Conservation (phyloP, 441 rosid genomes). For the Gossypium gossypioides region DNA sequence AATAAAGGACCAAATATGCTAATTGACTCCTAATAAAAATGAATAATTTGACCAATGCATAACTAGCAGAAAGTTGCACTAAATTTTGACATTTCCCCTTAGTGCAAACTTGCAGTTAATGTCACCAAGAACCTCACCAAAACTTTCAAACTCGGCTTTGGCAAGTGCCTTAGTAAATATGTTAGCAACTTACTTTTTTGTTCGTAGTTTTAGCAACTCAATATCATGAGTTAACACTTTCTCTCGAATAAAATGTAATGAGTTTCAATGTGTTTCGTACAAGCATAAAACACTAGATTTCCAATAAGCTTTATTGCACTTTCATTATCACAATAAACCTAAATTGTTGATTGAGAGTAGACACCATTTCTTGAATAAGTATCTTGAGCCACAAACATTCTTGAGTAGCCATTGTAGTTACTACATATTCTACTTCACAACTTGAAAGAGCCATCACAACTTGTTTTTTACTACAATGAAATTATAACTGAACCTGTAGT, state of each 20-base stretch:
- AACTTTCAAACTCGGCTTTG: not conserved
- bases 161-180: not conserved
- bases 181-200: not conserved
- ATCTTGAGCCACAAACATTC: not conserved
- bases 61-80: not conserved
- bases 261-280: not conserved
- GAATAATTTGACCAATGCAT: not conserved
- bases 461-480: not conserved
- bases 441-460: not conserved
- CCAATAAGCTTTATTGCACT: not conserved
- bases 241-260: not conserved
- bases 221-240: not conserved
- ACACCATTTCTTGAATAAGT: not conserved
- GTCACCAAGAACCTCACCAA: not conserved
- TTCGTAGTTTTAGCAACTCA: not conserved
- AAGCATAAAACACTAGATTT: not conserved
- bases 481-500: not conserved
- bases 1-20: not conserved
- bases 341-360: not conserved
- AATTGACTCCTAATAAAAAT: not conserved
- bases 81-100: not conserved
- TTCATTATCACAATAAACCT: not conserved
- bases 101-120: not conserved
- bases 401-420: not conserved
- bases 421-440: not conserved